A percentile compares a stretch with the other conserved stretches of the same genome.
Conservation (phyloP, 2,329 filamentous ascomycete genomes). For the Stagonosporopsis cucurbitacearum region DNA sequence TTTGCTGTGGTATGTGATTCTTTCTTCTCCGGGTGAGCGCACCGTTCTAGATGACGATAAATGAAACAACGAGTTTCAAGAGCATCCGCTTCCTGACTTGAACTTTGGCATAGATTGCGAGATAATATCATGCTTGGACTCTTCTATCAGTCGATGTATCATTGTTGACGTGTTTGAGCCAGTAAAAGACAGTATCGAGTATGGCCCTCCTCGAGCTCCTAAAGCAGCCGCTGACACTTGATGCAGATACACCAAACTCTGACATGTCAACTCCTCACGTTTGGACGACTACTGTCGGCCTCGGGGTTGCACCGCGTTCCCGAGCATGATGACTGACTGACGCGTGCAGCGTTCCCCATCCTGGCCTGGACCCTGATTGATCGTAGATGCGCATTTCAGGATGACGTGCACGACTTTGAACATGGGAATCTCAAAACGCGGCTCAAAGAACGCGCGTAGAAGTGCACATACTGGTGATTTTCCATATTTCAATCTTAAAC, state of each 20-base stretch:
- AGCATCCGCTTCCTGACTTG: background rate
- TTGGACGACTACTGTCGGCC: background rate
- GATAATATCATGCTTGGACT: background rate
- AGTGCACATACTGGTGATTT: background rate
- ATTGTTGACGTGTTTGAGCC: no score
- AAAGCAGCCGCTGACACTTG: background rate
- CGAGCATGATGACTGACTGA: background rate
- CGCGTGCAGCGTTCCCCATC: background rate
- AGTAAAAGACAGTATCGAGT: no score
- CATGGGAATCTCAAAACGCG: constrained; percentile 4
- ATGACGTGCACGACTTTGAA: constrained; percentile 19
- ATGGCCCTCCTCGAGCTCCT: no score
- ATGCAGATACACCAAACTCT: background rate
- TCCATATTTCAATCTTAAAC: no score
- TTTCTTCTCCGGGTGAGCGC: background rate
- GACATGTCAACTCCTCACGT: background rate
- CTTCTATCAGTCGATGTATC: background rate
- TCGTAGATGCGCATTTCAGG: background rate
- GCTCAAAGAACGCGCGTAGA: background rate
- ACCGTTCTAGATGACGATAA: no score
- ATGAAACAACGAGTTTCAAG: background rate
- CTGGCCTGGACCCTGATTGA: constrained; percentile 1
- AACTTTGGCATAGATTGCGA: no score
- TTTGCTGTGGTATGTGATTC: background rate
- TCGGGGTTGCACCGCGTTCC: constrained; percentile 2